Evolutionary conservation across 2,329 filamentous ascomycete genomes (phyloP), one percentile per base, ranked within the genome.

Genomic region (Huntiella abstrusa): DNA sequence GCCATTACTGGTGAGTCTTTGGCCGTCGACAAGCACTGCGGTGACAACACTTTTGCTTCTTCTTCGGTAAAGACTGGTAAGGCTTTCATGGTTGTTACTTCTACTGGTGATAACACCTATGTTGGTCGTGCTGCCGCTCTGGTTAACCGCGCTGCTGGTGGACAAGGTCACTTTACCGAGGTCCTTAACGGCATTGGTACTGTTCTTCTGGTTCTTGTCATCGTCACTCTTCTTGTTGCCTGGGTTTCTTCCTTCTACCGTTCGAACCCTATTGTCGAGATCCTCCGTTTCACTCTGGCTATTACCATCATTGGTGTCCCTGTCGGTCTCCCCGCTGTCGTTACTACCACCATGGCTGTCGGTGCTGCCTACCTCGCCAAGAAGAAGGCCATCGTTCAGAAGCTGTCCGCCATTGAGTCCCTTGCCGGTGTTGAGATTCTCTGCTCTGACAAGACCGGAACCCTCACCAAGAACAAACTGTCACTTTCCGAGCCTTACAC

Each of bases 301-400:
- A 87, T 93, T 56, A 91, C 83, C 56, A 88, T 93, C 53, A 83
- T 92, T 51, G 85, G 85, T 73, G 85, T 93, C 19, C 85, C 85
- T 46, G 85, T 93, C 64, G 85, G 85, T 78, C 83, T 93, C 53
- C 85, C 85, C 50, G 85, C 83, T 55, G 85, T 93, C 66, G 84
- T 92, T 51, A 93, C 86, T 56, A 93, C 85, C 55, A 93, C 85
- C 59, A 91, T 93, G 84, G 85, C 85, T 60, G 85, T 93, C 61
- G 85, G 85, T 67, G 85, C 85, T 53, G 82, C 84, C 17, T 17
- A 17, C 17, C 17, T 17, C 4, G 17, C 17, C 17, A 17, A 17
- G 17, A 17, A 17, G 17, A 17, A 17, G 17, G 17, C 17, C 1
- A 17, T 17, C 17, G 17, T 17, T 17, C 17, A 17, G 17, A 17